A percentile compares a stretch with the other conserved stretches of the same genome.
phyloP scores from a whole-genome alignment of 2,329 filamentous ascomycete genomes.

The Fusarium globosum region DNA sequence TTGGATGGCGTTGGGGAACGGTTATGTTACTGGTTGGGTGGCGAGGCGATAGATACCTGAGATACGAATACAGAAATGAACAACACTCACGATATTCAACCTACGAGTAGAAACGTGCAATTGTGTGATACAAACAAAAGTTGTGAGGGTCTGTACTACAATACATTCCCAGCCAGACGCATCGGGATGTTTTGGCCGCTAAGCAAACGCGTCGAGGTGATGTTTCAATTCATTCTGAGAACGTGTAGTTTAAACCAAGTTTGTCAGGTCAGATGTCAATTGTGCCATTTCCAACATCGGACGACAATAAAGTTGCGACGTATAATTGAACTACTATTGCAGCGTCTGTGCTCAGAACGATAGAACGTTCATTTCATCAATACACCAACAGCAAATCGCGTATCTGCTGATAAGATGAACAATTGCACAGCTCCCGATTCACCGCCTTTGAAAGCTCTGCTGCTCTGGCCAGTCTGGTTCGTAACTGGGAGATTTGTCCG shows the following conservation, averaged over 20 bases:
- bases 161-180: neutral
- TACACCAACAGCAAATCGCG: slow-evolving; percentile 1
- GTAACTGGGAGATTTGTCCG: neutral
- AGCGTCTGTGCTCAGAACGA: slow-evolving; percentile 11
- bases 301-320: neutral
- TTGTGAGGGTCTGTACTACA: neutral
- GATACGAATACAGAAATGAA: slow-evolving; percentile 13
- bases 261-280: neutral
- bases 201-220: neutral
- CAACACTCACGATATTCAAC: neutral
- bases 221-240: neutral
- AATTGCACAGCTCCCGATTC: slow-evolving; percentile 10
- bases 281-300: neutral
- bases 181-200: neutral
- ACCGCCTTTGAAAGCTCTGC: slow-evolving; percentile 17
- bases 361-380: slow-evolving; percentile 3
- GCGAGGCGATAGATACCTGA: slow-evolving; percentile 24
- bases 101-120: neutral
- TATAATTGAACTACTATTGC: neutral
- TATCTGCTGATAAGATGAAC: slow-evolving; percentile 12
- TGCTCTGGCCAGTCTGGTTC: neutral
- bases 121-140: neutral
- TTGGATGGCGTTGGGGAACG: slow-evolving; percentile 36
- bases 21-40: slow-evolving; percentile 12
- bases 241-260: neutral